Evolutionary conservation across 306 rosid genomes (phyloP).

Genomic region (Adenanthera pavonina): DNA sequence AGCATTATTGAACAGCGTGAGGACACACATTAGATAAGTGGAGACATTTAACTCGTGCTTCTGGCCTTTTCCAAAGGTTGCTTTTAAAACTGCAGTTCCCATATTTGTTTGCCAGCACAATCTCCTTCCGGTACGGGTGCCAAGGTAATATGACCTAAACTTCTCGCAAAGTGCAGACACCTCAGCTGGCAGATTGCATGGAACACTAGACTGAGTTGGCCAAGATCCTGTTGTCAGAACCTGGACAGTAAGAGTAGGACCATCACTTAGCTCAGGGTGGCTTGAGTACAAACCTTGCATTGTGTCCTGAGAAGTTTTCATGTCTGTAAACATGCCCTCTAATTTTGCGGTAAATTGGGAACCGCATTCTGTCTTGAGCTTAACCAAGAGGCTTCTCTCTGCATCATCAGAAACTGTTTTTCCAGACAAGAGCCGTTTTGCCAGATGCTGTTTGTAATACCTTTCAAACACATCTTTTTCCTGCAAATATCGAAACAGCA

Average conservation of each 20-base stretch:
- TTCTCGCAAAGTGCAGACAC: conserved; percentile 84
- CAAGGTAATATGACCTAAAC: conserved; percentile 86
- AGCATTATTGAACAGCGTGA: conserved; percentile 83
- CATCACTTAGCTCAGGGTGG: conserved; percentile 72
- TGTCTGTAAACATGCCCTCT: conserved; percentile 97
- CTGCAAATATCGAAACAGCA: conserved; percentile 87
- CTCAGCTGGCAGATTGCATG: conserved; percentile 92
- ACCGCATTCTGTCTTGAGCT: conserved; percentile 96
- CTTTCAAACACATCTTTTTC: conserved; percentile 94
- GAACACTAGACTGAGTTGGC: conserved; percentile 87
- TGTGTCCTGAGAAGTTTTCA: conserved; percentile 93
- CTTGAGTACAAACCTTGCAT: conserved; percentile 81
- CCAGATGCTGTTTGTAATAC: conserved; percentile 94
- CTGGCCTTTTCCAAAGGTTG: conserved; percentile 92
- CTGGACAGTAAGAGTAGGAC: conserved; percentile 89
- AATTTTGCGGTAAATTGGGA: conserved; percentile 91
- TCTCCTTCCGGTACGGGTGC: conserved; percentile 92
- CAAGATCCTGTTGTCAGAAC: conserved; percentile 96
- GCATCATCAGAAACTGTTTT: conserved; percentile 95
- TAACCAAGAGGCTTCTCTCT: conserved; percentile 91
- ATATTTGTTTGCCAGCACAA: conserved; percentile 95
- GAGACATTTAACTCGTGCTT: conserved; percentile 95
- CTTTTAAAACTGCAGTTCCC: conserved; percentile 91
- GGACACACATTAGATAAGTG: conserved; percentile 92
- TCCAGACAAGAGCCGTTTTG: conserved; percentile 90